These are phyloP conservation scores for Monoraphidium neglectum DNA, from an alignment of 139 green algal genomes.

Conservation along the genomic window DNA sequence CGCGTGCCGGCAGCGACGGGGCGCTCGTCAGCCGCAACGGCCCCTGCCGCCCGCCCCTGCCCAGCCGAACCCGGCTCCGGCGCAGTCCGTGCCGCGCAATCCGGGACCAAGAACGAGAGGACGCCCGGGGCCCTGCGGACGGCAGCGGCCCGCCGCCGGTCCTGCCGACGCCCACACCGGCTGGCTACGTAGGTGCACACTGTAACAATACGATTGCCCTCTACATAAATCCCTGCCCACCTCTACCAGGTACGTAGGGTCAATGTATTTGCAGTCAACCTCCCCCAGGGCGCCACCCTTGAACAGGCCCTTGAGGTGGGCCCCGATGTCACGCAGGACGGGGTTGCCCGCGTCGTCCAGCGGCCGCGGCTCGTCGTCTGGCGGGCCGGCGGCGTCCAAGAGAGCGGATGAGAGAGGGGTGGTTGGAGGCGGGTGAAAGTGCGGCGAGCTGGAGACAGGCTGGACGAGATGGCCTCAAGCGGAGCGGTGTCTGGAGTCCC, in stretches of 20 bases:
- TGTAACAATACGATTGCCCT: neutral
- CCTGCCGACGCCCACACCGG: conserved; percentile 3
- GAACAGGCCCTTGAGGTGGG: conserved; percentile 70
- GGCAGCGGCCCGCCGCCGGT: neutral
- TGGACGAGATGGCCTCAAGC: neutral
- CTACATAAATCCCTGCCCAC: neutral
- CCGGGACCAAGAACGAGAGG: neutral
- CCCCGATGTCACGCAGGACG: conserved; percentile 70
- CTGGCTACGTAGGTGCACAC: neutral
- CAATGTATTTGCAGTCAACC: conserved; percentile 67
- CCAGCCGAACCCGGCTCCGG: too few species aligned
- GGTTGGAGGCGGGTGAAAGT: neutral
- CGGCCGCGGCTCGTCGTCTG: conserved; percentile 18
- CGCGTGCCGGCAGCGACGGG: too few species aligned
- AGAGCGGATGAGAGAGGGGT: neutral
- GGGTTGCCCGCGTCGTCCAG: conserved; percentile 80
- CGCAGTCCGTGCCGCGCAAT: neutral
- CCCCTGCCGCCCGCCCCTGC: too few species aligned
- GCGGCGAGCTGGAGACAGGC: neutral
- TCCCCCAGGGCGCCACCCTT: neutral
- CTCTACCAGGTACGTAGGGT: conserved; percentile 89
- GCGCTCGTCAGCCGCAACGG: too few species aligned
- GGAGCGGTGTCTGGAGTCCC: neutral
- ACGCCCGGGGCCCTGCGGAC: neutral
- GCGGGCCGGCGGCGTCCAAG: neutral